A percentile compares a stretch with the other conserved stretches of the same genome.
phyloP scores from a whole-genome alignment of 2,329 filamentous ascomycete species.

The Phyllosticta ampelicida region DNA sequence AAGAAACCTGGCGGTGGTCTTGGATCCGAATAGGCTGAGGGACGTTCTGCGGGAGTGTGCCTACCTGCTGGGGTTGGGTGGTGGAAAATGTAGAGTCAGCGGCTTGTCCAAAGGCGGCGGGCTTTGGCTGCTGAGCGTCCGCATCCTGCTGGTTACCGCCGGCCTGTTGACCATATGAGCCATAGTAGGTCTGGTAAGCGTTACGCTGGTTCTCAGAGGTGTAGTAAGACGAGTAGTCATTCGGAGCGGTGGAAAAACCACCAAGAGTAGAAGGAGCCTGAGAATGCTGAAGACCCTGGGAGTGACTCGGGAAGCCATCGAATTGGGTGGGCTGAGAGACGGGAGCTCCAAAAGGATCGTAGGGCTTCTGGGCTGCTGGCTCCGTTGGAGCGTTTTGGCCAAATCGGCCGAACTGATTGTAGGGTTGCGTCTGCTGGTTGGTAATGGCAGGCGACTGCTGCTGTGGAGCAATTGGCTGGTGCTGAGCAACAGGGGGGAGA shows the following conservation, averaged over 20 bases:
- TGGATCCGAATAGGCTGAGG: background rate
- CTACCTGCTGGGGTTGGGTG: constrained; percentile 48
- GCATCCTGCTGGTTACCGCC: constrained; percentile 56
- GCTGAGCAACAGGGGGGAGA: constrained; percentile 48
- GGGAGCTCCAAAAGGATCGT: constrained; percentile 78
- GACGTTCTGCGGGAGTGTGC: constrained; percentile 11
- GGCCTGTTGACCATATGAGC: constrained; percentile 42
- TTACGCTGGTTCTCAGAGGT: constrained; percentile 64
- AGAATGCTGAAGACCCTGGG: constrained; percentile 48
- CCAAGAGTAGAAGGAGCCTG: constrained; percentile 50
- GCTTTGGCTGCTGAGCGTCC: constrained; percentile 59
- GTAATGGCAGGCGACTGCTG: constrained; percentile 38
- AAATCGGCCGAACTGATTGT: constrained; percentile 61
- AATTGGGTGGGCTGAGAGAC: constrained; percentile 37
- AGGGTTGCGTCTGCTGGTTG: constrained; percentile 37
- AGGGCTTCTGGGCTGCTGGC: constrained; percentile 61
- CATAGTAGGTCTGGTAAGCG: constrained; percentile 60
- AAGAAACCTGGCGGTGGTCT: background rate
- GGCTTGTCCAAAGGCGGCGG: constrained; percentile 30
- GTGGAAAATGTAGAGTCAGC: constrained; percentile 52
- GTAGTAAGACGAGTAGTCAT: constrained; percentile 79
- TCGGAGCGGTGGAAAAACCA: constrained; percentile 61
- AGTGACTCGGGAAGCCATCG: constrained; percentile 38
- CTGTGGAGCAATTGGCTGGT: constrained; percentile 26
- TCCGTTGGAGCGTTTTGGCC: constrained; percentile 53